Base-by-base conservation (phyloP, 345 rosid species). In the Litchi chinensis region DNA sequence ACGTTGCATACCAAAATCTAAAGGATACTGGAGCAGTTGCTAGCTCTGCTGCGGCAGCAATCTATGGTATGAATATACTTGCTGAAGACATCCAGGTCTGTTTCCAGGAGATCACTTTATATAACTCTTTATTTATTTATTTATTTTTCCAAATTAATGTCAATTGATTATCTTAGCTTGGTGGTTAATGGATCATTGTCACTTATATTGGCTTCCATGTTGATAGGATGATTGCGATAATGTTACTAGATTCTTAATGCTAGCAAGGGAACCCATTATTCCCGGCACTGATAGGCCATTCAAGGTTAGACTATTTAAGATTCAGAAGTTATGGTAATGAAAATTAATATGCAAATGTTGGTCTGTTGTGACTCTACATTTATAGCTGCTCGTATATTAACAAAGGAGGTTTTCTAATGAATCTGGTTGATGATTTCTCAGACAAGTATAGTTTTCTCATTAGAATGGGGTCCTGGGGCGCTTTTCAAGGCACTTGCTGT, bases 401-500 rank as follows among this genome's bases (percentile, higher is more conserved):
- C 68, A 68, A 16, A 32, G 10, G 71, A 67, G 28, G 28, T 70
- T 76, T 56, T 18, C 66, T 77, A n/a, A 77, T 70, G 19, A 56
- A 73, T 70, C 40, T 71, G 22, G 54, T 50, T 78, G 57, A 77
- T 84, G 64, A 63, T 70, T 71, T 84, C 75, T 65, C 86, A 95
- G 98, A 93, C 98, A 32, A 95, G 98, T 82, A 92, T 93, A 80
- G 99, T 94, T 46, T 96, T 96, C 87, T 92, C 99, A 8, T 87
- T 94, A 74, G 99, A 94, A 89, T 95, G 93, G 84, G 99, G 99
- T 70, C 98, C 99, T 52, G 99, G 99, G 64, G 85, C 91, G 68
- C 98, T 96, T 82, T 96, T 96, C 88, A 96, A 96, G 88, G 98
- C 98, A 74, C 98, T 96, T 83, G 98, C 98, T 73, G 98, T 94